Base-by-base conservation (phyloP, 2,329 filamentous ascomycete species). In the Lachnellula hyalina region DNA sequence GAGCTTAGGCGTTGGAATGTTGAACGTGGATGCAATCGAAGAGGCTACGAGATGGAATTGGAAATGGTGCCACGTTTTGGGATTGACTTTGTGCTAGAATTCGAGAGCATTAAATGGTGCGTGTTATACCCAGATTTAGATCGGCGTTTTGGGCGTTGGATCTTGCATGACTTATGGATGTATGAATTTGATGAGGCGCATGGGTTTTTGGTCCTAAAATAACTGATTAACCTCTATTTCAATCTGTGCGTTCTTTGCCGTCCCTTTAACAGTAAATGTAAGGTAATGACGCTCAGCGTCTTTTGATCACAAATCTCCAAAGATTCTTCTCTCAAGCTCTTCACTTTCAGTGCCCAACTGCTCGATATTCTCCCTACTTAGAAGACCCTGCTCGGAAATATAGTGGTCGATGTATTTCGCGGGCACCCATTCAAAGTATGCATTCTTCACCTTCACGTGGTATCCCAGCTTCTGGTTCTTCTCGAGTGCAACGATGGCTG, bases 1-100 rank as follows among this genome's bases (percentile, higher is more conserved):
- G 28, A 60, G 67, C 8, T 64, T 69, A 51, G 72, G 68, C 0
- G 70, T 75, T 12, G 73, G 74, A 54, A 58, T 75, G 55, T 55
- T 77, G 49, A 76, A 73, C 62, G 71, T 71, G 12, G 75, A 77
- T 68, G 72, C 74, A 56, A 61, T 77, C 51, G 58, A 66, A 14
- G 72, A 65, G 12, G 74, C 68, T 12, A 62, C 63, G 35, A 59
- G 58, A 44, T 61, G 57, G 59, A 55, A 65, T 57, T 65, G 60
- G 61, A 60, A 42, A 41, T 55, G 46, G 58, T 63, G 59, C 46
- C 51, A 46, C 25, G 25, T 61, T 45, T 42, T 59, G 15, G 57
- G 59, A 2, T 35, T 61, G 47, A 19, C 52, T 21, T 52, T 63
- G 25, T 63, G 61, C 47, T 63, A 41, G 17, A 17, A 19, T 19